These are phyloP conservation scores for Cyberlindnera xishuangbannaensis DNA, from an alignment of 805 yeast species.

Conservation along the genomic window DNA sequence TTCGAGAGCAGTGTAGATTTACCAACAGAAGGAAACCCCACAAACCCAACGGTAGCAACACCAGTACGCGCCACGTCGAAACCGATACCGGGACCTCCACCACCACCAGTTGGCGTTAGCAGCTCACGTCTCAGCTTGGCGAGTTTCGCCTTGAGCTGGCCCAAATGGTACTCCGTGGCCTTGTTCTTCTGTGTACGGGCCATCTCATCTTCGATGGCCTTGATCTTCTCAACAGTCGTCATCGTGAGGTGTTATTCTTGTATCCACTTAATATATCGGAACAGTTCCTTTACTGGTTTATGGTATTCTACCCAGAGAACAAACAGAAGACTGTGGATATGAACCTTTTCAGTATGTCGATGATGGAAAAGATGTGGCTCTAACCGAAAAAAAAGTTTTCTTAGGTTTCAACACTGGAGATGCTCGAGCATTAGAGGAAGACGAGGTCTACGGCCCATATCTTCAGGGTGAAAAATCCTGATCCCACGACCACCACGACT, in stretches of 20 bases:
- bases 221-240: slow-evolving; percentile 26
- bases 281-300: too few relatives aligned
- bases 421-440: too few relatives aligned
- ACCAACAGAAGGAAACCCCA: slow-evolving; percentile 94
- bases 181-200: slow-evolving; percentile 96
- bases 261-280: too few relatives aligned
- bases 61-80: slow-evolving; percentile 99
- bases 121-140: slow-evolving; percentile 94
- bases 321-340: too few relatives aligned
- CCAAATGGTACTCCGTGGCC: slow-evolving; percentile 96
- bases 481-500: too few relatives aligned
- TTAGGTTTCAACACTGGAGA: neutral
- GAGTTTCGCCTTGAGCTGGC: slow-evolving; percentile 92
- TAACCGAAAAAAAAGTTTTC: slow-evolving; percentile 1
- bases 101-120: slow-evolving; percentile 66
- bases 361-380: slow-evolving; percentile 1
- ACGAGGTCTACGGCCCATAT: neutral
- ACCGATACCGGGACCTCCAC: slow-evolving; percentile 91
- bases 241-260: slow-evolving; percentile 8
- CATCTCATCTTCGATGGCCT: slow-evolving; percentile 94
- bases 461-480: too few relatives aligned
- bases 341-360: neutral
- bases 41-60: slow-evolving; percentile 95
- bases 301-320: too few relatives aligned
- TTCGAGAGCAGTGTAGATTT: slow-evolving; percentile 80